phyloP scores from a whole-genome alignment of 1,139 yeast genomes.

The Zhuliangozyma parablackwelliae region DNA sequence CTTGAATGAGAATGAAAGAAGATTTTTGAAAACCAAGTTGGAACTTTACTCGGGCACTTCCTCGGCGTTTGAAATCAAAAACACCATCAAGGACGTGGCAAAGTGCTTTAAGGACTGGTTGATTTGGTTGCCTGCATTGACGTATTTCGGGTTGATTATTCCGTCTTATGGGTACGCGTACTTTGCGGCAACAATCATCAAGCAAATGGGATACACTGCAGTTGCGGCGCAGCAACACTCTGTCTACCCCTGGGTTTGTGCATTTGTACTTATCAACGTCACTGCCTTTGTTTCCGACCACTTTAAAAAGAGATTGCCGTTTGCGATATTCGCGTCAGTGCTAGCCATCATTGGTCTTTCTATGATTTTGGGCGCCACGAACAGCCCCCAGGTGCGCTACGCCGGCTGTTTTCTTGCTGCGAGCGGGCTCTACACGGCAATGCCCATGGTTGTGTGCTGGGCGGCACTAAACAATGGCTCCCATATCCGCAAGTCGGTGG shows the following conservation, averaged over 20 bases:
- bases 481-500: constrained; percentile 65
- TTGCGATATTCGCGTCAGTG: constrained; percentile 36
- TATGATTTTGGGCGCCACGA: constrained; percentile 40
- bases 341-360: constrained; percentile 54
- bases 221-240: constrained; percentile 63
- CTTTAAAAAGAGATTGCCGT: constrained; percentile 43
- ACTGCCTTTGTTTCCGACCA: constrained; percentile 48
- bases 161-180: constrained; percentile 72
- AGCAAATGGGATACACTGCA: constrained; percentile 54
- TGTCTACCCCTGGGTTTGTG: constrained; percentile 68
- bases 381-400: constrained; percentile 44
- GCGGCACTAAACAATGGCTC: constrained; percentile 63
- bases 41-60: constrained; percentile 47
- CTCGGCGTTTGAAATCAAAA: constrained; percentile 50
- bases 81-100: constrained; percentile 36
- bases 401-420: constrained; percentile 71
- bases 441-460: constrained; percentile 79
- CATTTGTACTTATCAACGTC: constrained; percentile 53
- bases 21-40: constrained; percentile 50
- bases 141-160: constrained; percentile 59
- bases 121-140: constrained; percentile 54
- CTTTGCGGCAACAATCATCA: constrained; percentile 62
- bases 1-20: constrained; percentile 43
- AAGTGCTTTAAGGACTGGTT: constrained; percentile 43
- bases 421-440: constrained; percentile 62